phyloP scores from a whole-genome alignment of 106 monocot genomes.

The Dendrobium huoshanense region DNA sequence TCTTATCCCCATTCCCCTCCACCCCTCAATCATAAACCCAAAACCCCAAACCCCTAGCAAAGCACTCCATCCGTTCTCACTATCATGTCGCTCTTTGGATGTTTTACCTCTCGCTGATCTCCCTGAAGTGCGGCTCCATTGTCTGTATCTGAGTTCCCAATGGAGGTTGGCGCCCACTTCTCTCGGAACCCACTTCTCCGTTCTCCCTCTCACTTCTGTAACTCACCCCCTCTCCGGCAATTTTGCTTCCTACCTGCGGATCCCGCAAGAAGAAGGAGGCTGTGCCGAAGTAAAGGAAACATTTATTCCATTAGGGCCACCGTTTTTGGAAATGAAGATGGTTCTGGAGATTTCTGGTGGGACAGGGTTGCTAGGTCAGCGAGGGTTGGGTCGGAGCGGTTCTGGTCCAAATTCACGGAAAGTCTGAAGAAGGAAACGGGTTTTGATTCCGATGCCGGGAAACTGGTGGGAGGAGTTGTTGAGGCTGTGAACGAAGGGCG shows the following conservation, averaged over 20 bases:
- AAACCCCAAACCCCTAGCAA: too few species aligned
- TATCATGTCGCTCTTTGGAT: too few species aligned
- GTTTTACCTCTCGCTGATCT: not conserved
- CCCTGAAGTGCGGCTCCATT: not conserved
- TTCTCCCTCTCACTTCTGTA: not conserved
- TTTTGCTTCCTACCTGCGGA: not conserved
- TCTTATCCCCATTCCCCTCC: too few species aligned
- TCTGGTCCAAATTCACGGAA: constrained; percentile 26
- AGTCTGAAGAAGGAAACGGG: constrained; percentile 51
- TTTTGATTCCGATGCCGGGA: constrained; percentile 30
- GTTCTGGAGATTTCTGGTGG: constrained; percentile 31
- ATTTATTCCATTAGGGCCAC: constrained; percentile 15
- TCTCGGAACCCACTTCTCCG: not conserved
- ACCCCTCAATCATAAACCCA: too few species aligned
- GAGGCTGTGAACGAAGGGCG: constrained; percentile 15
- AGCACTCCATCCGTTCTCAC: too few species aligned
- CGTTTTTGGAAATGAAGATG: constrained; percentile 22
- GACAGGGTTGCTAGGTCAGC: constrained; percentile 31
- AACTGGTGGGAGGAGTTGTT: constrained; percentile 13
- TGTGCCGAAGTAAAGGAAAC: not conserved
- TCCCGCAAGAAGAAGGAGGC: not conserved
- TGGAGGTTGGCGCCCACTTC: not conserved
- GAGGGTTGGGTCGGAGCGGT: constrained; percentile 41
- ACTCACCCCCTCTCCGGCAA: not conserved
- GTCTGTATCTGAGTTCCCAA: not conserved